Evolutionary conservation across 495 filamentous ascomycete species (phyloP).

Genomic region (Lasiosphaeria ovina): DNA sequence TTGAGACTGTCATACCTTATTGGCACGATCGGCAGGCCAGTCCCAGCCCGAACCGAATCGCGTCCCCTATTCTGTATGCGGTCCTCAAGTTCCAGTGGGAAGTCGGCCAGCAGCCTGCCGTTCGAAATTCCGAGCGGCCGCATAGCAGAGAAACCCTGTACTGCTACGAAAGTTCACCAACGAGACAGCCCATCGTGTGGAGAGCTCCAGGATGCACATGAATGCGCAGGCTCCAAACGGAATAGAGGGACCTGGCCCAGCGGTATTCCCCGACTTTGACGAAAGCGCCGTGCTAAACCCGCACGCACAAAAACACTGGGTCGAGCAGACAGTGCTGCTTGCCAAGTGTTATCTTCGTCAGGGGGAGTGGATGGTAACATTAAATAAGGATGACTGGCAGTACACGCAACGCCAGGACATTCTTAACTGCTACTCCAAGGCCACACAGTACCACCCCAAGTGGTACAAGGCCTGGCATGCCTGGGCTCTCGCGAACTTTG

Average conservation of each 20-base stretch:
- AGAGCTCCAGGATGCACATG: slow-evolving; percentile 50
- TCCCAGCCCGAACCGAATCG: slow-evolving; percentile 42
- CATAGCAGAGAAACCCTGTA: slow-evolving; percentile 62
- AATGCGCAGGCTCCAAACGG: slow-evolving; percentile 55
- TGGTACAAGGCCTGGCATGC: slow-evolving; percentile 99
- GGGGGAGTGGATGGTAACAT: slow-evolving; percentile 87
- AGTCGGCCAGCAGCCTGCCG: slow-evolving; percentile 53
- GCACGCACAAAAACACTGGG: slow-evolving; percentile 45
- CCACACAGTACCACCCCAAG: slow-evolving; percentile 83
- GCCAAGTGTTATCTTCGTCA: slow-evolving; percentile 94
- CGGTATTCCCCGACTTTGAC: slow-evolving; percentile 61
- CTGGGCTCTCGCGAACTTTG: slow-evolving; percentile 98
- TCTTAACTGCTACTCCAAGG: slow-evolving; percentile 80
- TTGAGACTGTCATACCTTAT: slow-evolving; percentile 56
- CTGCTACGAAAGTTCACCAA: slow-evolving; percentile 79
- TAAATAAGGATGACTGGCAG: slow-evolving; percentile 84
- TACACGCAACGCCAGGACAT: slow-evolving; percentile 73
- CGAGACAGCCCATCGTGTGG: slow-evolving; percentile 72
- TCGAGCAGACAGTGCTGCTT: slow-evolving; percentile 71
- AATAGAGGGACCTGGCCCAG: slow-evolving; percentile 44
- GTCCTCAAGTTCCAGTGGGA: slow-evolving; percentile 95
- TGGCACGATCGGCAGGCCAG: slow-evolving; percentile 49
- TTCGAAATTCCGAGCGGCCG: slow-evolving; percentile 38
- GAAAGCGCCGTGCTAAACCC: slow-evolving; percentile 43
- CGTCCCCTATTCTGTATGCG: slow-evolving; percentile 83